These are phyloP conservation scores for Ogataea naganishii DNA, from an alignment of 805 yeast species.

Conservation along the genomic window DNA sequence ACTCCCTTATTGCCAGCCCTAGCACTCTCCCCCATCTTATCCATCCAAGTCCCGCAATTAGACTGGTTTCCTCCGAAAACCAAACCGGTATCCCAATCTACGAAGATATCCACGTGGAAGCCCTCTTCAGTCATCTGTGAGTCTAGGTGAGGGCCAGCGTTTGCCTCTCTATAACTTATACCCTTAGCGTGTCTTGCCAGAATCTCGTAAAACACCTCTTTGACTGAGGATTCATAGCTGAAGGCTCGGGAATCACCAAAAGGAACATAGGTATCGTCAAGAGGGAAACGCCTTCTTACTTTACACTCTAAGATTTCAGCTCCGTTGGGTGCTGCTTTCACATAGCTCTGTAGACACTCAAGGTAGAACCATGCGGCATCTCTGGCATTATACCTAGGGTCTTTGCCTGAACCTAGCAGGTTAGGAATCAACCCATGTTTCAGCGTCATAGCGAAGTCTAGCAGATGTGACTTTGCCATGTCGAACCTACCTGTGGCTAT, in stretches of 20 bases:
- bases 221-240: constrained; percentile 56
- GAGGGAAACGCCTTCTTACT: constrained; percentile 71
- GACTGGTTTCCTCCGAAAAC: constrained; percentile 85
- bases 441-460: constrained; percentile 82
- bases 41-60: constrained; percentile 99
- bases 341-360: constrained; percentile 83
- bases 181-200: constrained; percentile 85
- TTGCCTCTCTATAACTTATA: constrained; percentile 83
- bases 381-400: constrained; percentile 92
- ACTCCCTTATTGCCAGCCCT: constrained; percentile 79
- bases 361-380: constrained; percentile 96
- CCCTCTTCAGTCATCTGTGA: constrained; percentile 92
- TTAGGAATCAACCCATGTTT: constrained; percentile 96
- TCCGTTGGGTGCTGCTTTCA: constrained; percentile 61
- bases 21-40: constrained; percentile 94
- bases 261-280: constrained; percentile 72
- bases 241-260: constrained; percentile 70
- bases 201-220: constrained; percentile 77
- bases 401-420: constrained; percentile 82
- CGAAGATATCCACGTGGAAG: constrained; percentile 69
- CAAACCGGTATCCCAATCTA: constrained; percentile 87
- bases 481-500: constrained; percentile 70
- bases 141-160: constrained; percentile 85
- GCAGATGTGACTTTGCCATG: constrained; percentile 72
- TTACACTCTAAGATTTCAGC: constrained; percentile 54